Percentiles rank a stretch among this genome's conserved stretches.
These are phyloP conservation scores for Lenzites betulinus DNA, from an alignment of 768 basidiomycete genomes.

Conservation along the genomic window DNA sequence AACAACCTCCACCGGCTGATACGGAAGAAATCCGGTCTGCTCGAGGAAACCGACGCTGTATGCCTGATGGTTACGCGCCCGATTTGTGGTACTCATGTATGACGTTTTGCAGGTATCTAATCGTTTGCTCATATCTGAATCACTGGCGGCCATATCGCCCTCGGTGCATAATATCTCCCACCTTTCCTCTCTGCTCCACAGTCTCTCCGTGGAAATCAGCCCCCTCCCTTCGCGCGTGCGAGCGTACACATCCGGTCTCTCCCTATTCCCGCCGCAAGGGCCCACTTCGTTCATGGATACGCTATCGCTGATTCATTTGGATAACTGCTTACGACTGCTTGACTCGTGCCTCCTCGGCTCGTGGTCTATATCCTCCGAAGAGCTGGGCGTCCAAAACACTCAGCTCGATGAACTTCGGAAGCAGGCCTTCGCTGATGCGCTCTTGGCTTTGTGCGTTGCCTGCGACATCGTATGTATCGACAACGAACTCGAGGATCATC, in stretches of 20 bases:
- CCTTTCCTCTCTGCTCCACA: constrained; percentile 34
- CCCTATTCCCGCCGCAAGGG: constrained; percentile 36
- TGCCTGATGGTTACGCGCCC: constrained; percentile 18
- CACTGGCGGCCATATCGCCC: constrained; percentile 52
- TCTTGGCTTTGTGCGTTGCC: constrained; percentile 54
- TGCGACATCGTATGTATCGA: constrained; percentile 43
- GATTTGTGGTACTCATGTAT: background rate
- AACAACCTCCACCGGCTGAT: constrained; percentile 38
- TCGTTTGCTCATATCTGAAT: constrained; percentile 53
- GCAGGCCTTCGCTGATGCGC: constrained; percentile 47
- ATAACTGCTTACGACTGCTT: constrained; percentile 58
- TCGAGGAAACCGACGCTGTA: constrained; percentile 35
- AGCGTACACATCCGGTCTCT: constrained; percentile 44
- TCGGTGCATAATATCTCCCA: constrained; percentile 38
- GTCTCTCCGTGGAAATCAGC: constrained; percentile 40
- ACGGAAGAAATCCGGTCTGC: constrained; percentile 36
- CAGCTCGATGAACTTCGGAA: constrained; percentile 41
- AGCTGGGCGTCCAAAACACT: background rate
- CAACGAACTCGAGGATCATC: constrained; percentile 16
- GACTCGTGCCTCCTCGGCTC: constrained; percentile 64
- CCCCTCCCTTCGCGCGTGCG: constrained; percentile 41
- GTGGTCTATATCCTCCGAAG: constrained; percentile 43
- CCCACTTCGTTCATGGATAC: constrained; percentile 21
- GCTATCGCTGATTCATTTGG: constrained; percentile 48
- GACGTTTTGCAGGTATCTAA: constrained; percentile 47